Evolutionary conservation across 2,329 filamentous ascomycete genomes (phyloP), one percentile per base, ranked within the genome.

Genomic region (Thielaviopsis punctulata): DNA sequence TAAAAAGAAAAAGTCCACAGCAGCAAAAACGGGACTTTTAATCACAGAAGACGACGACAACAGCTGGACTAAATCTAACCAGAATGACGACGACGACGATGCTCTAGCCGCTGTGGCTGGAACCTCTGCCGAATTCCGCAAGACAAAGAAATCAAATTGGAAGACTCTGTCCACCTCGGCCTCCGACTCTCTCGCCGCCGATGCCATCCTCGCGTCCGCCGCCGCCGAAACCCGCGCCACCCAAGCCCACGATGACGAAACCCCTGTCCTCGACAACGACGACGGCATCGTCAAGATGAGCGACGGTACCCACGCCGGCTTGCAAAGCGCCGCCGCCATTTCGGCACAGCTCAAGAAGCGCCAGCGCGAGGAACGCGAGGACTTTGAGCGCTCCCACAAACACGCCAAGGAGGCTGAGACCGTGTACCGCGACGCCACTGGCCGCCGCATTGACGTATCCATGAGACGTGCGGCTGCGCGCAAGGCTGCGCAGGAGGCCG

Each of bases 391-490:
- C 56, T 39, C 46, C 10, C 39, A 51, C n/a, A 66, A 65, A 59
- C 58, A 63, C 30, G 71, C 68, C 54, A 68, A 64, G 56, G 67
- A 70, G 53, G 76, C 77, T 27, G 76, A 82, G 60, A 94, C 90
- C 0, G 88, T 95, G 22, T 95, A 96, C 64, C 84, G 92, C 60
- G 92, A 98, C 66, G 92, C 93, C 10, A 92, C 85, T 2, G 92
- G 92, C 12, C 77, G 89, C n/a, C 82, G 94, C 52, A 89, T 98
- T 57, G 94, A 98, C 62, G 78, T 96, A 22, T 81, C 82, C 18
- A 86, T 95, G 84, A 87, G 86, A 65, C 77, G 89, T 22, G 89
- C 87, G 19, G 88, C 95, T 65, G 83, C 86, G 49, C 76, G 86
- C n/a, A 77, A 79, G 48, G 66, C 66, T 9, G 73, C 69, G 1